Evolutionary conservation across 148 eudicot genomes (phyloP).

Genomic region (Cornus kousa): DNA sequence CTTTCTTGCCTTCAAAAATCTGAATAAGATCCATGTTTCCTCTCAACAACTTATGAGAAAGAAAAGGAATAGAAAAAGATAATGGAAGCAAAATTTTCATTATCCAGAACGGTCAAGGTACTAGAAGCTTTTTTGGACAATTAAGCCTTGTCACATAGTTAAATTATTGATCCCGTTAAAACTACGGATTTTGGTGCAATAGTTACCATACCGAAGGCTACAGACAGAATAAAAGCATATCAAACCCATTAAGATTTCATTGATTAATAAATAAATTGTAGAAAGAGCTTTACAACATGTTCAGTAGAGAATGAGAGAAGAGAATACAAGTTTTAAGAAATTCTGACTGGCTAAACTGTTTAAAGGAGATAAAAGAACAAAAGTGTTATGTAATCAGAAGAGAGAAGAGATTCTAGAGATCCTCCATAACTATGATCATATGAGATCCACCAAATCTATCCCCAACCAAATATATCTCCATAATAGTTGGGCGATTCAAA

Average conservation of each 20-base stretch:
- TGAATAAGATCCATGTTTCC: slow-evolving; percentile 32
- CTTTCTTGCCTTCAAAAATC: slow-evolving; percentile 96
- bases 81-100: background rate
- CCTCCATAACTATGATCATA: no score
- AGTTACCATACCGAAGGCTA: background rate
- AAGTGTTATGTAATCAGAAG: background rate
- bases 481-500: background rate
- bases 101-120: background rate
- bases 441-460: background rate
- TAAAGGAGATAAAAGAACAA: background rate
- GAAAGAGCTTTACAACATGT: no score
- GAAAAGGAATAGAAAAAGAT: background rate
- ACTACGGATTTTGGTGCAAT: background rate
- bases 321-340: background rate
- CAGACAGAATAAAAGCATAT: background rate
- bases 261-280: no score
- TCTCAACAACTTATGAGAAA: background rate
- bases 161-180: background rate
- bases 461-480: background rate
- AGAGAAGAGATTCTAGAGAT: background rate
- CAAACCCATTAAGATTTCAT: background rate
- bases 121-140: background rate
- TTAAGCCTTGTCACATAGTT: background rate
- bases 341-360: background rate
- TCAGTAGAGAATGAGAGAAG: background rate